Percentiles rank a stretch among this genome's conserved stretches.
Evolutionary conservation across 176 grass and related monocot species (phyloP).

Genomic region (Pharus latifolius): DNA sequence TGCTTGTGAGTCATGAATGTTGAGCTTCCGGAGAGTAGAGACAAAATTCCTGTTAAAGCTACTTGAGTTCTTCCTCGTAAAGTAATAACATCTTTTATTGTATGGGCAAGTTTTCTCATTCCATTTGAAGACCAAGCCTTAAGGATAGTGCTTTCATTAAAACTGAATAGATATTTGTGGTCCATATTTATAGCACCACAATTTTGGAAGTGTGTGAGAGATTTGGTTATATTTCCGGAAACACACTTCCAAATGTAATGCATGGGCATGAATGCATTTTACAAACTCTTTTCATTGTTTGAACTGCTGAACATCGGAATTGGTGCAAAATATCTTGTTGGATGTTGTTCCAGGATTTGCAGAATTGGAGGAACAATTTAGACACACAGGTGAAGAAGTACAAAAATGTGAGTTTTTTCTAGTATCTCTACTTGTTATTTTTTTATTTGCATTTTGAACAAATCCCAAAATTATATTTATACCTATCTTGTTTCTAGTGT

Average conservation of each 20-base stretch:
- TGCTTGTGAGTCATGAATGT: not conserved
- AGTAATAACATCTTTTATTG: not conserved
- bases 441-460: not conserved
- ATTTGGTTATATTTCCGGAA: not conserved
- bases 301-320: not conserved
- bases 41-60: not conserved
- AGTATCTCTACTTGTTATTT: not conserved
- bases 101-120: not conserved
- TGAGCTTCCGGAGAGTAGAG: not conserved
- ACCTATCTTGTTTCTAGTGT: not conserved
- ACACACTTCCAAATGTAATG: not conserved
- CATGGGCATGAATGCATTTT: not conserved
- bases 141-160: not conserved
- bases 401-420: slow-evolving; percentile 56
- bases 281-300: not conserved
- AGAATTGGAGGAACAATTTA: slow-evolving; percentile 77
- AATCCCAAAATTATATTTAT: not conserved
- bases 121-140: not conserved
- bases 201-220: not conserved
- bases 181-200: not conserved
- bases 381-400: slow-evolving; percentile 91
- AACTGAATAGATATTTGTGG: not conserved
- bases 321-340: not conserved
- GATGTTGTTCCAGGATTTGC: slow-evolving; percentile 58
- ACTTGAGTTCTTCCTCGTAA: too few relatives aligned